Base-by-base conservation (phyloP, 495 filamentous ascomycete species). In the Chaetomium fimeti region DNA sequence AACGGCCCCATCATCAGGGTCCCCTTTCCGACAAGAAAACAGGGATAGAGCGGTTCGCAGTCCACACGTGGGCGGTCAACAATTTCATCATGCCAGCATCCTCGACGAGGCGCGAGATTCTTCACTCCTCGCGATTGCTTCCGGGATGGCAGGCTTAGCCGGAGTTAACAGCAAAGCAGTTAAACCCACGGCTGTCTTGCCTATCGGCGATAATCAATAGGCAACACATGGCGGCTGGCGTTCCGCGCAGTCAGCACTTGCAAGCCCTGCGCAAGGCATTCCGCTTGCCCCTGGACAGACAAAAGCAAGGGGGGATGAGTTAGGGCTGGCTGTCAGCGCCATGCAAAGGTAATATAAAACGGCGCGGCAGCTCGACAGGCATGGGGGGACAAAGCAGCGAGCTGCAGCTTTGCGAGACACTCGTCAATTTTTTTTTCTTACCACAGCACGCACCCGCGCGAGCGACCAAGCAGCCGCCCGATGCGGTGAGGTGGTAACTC, bases 341-440 rank as follows among this genome's bases (percentile, higher is more conserved):
- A 56, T 55, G 52, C 32, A 28, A 28, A 55, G 28, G 52, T 15
- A 32, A 55, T 32, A 55, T n/a, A 55, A 49, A 49, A 24, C 40
- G 40, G 40, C 15, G 40, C 40, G 16, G 40, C 40, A 43, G 13
- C 32, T 36, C 6, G 32, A 36, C 32, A 36, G 12, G 32, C 32
- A 36, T 36, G 40, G 22, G 22, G 45, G n/a, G 24, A 13, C 51
- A n/a, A 32, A 32, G 16, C 18, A 3, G 51, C 51, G 8, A n/a
- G 51, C 28, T 54, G 51, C 51, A 32, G 11, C 51, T n/a, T 27
- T 13, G 74, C 82, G 32, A 36, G 32, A 36, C 32, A 36, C 8
- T 36, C 32, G 8, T 36, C 32, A 36, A 11, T 6, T 36, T 11
- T 36, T 36, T 5, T 43, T 43, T 29, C 6, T 24, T 18, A 4